Evolutionary conservation across 208 protist species (phyloP).

Genomic region (Trichomonas gallinae): DNA sequence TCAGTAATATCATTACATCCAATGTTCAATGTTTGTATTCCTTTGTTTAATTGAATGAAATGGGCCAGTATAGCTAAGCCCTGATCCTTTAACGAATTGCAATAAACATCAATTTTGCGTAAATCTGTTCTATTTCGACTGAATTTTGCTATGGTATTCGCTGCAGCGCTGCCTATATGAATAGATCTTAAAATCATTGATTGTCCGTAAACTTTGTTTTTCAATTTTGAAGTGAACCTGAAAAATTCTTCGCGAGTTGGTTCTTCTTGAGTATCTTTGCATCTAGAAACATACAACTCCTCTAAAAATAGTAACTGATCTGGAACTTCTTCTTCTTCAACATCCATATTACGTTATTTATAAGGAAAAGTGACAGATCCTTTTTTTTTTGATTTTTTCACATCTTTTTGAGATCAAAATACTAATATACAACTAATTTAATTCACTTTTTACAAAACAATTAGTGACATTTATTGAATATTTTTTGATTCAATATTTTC

Average conservation of each 20-base stretch:
- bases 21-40: background rate
- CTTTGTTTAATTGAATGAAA: background rate
- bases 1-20: conserved; percentile 4
- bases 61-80: background rate
- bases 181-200: background rate
- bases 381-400: too few species aligned
- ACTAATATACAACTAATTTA: too few species aligned
- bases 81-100: background rate
- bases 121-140: background rate
- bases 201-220: background rate
- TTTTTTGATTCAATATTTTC: too few species aligned
- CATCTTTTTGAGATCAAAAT: too few species aligned
- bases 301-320: background rate
- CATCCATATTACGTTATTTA: too few species aligned
- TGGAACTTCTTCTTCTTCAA: background rate
- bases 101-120: background rate
- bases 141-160: background rate
- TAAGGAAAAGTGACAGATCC: too few species aligned
- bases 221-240: background rate
- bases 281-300: background rate
- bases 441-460: too few species aligned
- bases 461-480: too few species aligned
- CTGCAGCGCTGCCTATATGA: background rate
- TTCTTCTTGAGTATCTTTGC: conserved; percentile 9
- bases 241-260: conserved; percentile 7